phyloP scores from a whole-genome alignment of 2,329 filamentous ascomycete genomes.

The Botrytis cinerea region DNA sequence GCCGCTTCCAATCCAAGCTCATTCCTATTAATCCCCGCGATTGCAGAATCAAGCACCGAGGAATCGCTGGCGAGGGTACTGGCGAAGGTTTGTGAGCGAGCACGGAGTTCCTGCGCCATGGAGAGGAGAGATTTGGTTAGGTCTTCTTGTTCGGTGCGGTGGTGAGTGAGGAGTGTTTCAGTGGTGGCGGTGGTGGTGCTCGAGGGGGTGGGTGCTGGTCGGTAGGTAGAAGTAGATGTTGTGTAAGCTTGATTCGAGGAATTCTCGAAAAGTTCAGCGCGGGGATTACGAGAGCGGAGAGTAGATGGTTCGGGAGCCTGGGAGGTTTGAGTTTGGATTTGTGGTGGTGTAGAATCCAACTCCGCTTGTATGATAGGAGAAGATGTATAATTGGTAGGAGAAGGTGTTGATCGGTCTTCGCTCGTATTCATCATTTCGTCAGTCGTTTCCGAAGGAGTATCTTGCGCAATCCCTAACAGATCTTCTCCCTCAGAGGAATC shows the following conservation, averaged over 20 bases:
- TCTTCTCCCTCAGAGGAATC: conserved; percentile 56
- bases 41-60: conserved; percentile 69
- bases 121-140: conserved; percentile 79
- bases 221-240: conserved; percentile 45
- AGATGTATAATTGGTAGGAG: conserved; percentile 25
- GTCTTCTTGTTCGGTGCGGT: conserved; percentile 79
- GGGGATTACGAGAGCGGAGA: conserved; percentile 34
- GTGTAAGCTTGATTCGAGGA: conserved; percentile 29
- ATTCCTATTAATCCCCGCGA: conserved; percentile 75
- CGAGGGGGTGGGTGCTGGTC: conserved; percentile 36
- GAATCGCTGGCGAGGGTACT: conserved; percentile 71
- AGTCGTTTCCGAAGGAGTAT: conserved; percentile 51
- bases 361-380: conserved; percentile 11
- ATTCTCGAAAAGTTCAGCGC: conserved; percentile 14
- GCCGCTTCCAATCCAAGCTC: conserved; percentile 75
- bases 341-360: conserved; percentile 11
- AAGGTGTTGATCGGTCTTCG: conserved; percentile 24
- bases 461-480: conserved; percentile 49
- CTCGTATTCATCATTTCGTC: conserved; percentile 21
- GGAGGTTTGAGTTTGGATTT: conserved; percentile 12
- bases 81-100: conserved; percentile 71
- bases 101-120: conserved; percentile 77
- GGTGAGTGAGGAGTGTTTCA: conserved; percentile 73
- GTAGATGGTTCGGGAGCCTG: conserved; percentile 28
- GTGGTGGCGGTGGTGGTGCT: conserved; percentile 57